Evolutionary conservation across 805 yeast genomes (phyloP), one percentile per base, ranked within the genome.

Genomic region (Starmerella lactis-condensi): DNA sequence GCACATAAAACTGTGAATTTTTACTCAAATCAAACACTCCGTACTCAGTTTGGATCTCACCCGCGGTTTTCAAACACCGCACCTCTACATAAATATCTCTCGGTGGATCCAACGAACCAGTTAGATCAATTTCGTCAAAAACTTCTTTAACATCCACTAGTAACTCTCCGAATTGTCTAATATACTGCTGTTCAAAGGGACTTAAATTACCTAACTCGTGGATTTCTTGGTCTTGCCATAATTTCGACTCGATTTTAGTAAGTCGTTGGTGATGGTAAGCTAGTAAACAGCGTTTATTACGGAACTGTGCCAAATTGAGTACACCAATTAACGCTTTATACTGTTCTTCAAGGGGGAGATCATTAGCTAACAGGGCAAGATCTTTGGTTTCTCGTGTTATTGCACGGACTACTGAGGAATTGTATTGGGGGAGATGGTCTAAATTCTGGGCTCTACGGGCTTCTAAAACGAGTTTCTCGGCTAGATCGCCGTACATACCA

Each of bases 41-140:
- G 45, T 85, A 85, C 51, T 85, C 98, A 0, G 98, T 89, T 48
- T 83, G 94, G 22, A 85, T 81, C 49, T 89, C 96, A 2, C 98
- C 98, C 0, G 93, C 95, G 46, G 85, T 92, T 50, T 76, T 76
- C 31, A 85, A 54, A 6, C 85, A 96, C 35, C 98, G 60, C 4
- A 89, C 96, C 47, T 85, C 98, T 7, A 85, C 77, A 44, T 85
- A 89, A 18, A 89, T 76, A 42, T 81, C 91, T 22, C 66, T 67
- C 1, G 98, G 96, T 0, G 98, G 98, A 15, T 67, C 77, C 42
- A 89, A 48, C n/a, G 78, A 70, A 0, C 95, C 96, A 18, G 85
- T 69, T 17, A 89, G 56, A 47, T 89, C 98, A 12, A 85, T 56
- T 41, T 82, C 94, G 0, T 78, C 65, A 54, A 79, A 69, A 4